Evolutionary conservation across 1,284 basidiomycete genomes (phyloP), one percentile per base, ranked within the genome.

Genomic region (Phylloboletellus chloephorus): DNA sequence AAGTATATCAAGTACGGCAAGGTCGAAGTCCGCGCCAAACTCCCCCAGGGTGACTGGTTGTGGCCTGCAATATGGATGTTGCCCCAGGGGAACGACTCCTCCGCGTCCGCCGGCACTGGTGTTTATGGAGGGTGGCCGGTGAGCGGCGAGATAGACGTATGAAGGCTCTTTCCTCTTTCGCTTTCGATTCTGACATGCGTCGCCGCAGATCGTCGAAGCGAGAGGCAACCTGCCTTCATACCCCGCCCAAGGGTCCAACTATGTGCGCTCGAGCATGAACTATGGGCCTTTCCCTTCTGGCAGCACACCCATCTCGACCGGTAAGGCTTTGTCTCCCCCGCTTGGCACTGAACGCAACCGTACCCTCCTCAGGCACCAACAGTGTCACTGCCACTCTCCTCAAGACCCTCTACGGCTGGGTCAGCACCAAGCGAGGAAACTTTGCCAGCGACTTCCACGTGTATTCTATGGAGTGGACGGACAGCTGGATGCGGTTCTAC

Each of bases 31-130:
- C 48, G 61, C 17, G 64, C 67, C 42, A 66, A 66, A 50, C 34
- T 67, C 15, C 66, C 64, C 3, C 54, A 54, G 43, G 72, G 74
- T 2, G 76, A 78, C 50, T 80, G 86, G 88, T 64, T 91, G 38
- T 91, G 88, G 88, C 88, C 88, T 2, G 82, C 84, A 1, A 76
- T 92, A 44, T 87, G 83, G 82, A 83, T 91, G 86, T 61, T 88
- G 41, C 88, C 88, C 12, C 71, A 70, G 44, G 67, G 82, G 41
- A 69, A 71, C 42, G 46, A 37, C 25, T 37, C 51, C 4, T 49
- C 47, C 22, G 2, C 49, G 0, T 0, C 47, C 5, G 43, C 56
- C 7, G 59, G 57, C 4, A 44, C 49, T 1, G 58, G 58, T 11
- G 71, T 71, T 2, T 92, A 91, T 53, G 88, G 88, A 0, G 45